These are phyloP conservation scores for Sporisorium reilianum DNA, from an alignment of 1,284 basidiomycete genomes.

Conservation along the genomic window DNA sequence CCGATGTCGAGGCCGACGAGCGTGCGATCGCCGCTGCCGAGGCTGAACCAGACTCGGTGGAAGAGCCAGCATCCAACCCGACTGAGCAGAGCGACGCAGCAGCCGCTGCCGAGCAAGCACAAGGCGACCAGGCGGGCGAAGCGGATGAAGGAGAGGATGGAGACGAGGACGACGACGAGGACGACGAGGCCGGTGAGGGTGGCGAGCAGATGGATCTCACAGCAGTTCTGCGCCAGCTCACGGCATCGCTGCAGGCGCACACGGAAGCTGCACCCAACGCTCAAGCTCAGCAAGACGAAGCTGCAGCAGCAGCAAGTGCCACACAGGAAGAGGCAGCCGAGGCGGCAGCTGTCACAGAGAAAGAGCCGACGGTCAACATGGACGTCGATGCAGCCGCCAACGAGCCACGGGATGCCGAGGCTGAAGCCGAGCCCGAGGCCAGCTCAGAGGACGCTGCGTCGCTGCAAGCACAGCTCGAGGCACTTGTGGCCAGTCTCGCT, in stretches of 20 bases:
- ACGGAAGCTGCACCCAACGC: slow-evolving; percentile 15
- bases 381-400: slow-evolving; percentile 27
- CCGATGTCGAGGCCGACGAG: slow-evolving; percentile 58
- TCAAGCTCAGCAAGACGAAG: slow-evolving; percentile 11
- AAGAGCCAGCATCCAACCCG: slow-evolving; percentile 10
- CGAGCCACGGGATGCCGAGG: slow-evolving; percentile 1
- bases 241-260: slow-evolving; percentile 56
- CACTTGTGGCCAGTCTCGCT: slow-evolving; percentile 57
- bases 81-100: background rate
- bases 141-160: slow-evolving; percentile 19
- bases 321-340: background rate
- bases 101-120: background rate
- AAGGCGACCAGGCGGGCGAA: slow-evolving; percentile 18
- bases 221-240: slow-evolving; percentile 53
- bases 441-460: slow-evolving; percentile 27
- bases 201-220: slow-evolving; percentile 50
- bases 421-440: background rate
- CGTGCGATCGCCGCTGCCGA: slow-evolving; percentile 60
- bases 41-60: slow-evolving; percentile 46
- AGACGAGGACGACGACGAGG: slow-evolving; percentile 20
- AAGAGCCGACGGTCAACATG: slow-evolving; percentile 11
- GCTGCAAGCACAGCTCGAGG: slow-evolving; percentile 56
- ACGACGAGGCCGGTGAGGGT: slow-evolving; percentile 21
- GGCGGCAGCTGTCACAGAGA: background rate
- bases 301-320: background rate